Evolutionary conservation across 2,329 filamentous ascomycete species (phyloP), one percentile per base, ranked within the genome.

Genomic region (Nigrospora oryzae): DNA sequence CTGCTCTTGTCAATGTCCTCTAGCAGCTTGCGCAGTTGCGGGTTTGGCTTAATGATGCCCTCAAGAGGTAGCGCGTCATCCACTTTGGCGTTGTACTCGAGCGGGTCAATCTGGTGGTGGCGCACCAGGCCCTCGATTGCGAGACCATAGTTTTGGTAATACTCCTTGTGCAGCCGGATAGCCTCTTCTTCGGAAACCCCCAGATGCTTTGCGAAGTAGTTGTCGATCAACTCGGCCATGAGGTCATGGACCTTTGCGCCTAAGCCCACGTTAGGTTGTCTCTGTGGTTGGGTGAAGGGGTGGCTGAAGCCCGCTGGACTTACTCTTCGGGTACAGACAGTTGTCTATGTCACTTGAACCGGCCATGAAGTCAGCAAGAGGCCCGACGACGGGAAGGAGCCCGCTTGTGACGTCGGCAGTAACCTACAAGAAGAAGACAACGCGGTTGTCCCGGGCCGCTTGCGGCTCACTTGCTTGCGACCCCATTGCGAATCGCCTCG

Each of bases 81-180:
- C 12, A 98, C 93, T 65, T 95, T 84, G 52, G 78, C 69, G 63
- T 98, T 98, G 71, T 97, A 98, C 45, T 94, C 89, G 5, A 98
- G 73, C 1, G 93, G 87, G 58, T 97, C 88, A 56, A 98, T 95
- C 65, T 95, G 83, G 69, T 98, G 93, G 66, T 96, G 86, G 11
- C 89, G 83, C 34, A 95, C 88, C 1, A 98, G 77, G 2, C 93
- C 93, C 68, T 97, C 89, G 51, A 98, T 94, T 30, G 93, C 93
- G n/a, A 98, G 79, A 30, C 94, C 93, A 62, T 98, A 98, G 63
- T 87, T 89, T 58, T 83, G 84, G 70, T 97, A 98, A 71, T 98
- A 98, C 56, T 90, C 86, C 63, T 81, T 75, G 65, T 97, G 93
- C 23, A 98, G 79, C 56, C 83, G 77, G 48, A 80, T 80, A n/a